Percentiles rank a stretch among this genome's conserved stretches.
phyloP scores from a whole-genome alignment of 23 red algal species.

The Cyanidioschyzon merolae region DNA sequence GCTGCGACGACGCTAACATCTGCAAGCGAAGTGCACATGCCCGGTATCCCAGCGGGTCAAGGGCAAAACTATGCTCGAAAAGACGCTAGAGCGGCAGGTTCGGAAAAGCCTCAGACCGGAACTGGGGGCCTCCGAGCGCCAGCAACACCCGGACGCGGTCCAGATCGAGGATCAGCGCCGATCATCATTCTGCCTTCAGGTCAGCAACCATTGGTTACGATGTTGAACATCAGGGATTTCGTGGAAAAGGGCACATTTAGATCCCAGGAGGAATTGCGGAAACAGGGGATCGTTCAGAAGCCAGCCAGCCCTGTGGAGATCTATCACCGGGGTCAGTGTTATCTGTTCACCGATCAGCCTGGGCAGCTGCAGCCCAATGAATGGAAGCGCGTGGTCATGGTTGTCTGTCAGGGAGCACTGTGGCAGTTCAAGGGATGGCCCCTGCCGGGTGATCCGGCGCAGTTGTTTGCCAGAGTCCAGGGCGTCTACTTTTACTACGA shows the following conservation, averaged over 20 bases:
- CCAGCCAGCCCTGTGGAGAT: constrained; percentile 19
- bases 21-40: neutral
- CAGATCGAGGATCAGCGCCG: no score
- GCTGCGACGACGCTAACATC: neutral
- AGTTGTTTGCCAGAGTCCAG: constrained; percentile 40
- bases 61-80: no score
- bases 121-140: no score
- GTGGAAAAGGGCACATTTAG: constrained; percentile 43
- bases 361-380: constrained; percentile 43
- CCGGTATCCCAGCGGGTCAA: neutral
- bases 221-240: constrained; percentile 50
- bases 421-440: constrained; percentile 96
- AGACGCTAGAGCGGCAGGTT: no score
- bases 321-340: constrained; percentile 30
- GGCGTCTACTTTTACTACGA: constrained; percentile 85
- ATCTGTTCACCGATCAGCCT: constrained; percentile 57
- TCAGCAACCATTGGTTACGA: constrained; percentile 33
- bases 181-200: constrained; percentile 75
- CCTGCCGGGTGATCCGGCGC: constrained; percentile 18
- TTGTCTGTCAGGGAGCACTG: constrained; percentile 53
- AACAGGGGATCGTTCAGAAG: constrained; percentile 15
- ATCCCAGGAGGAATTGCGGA: constrained; percentile 34
- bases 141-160: no score
- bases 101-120: no score
- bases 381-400: constrained; percentile 67